Evolutionary conservation across 192 early-diverging fungal genomes (phyloP).

Genomic region (Paraglomus occultum): DNA sequence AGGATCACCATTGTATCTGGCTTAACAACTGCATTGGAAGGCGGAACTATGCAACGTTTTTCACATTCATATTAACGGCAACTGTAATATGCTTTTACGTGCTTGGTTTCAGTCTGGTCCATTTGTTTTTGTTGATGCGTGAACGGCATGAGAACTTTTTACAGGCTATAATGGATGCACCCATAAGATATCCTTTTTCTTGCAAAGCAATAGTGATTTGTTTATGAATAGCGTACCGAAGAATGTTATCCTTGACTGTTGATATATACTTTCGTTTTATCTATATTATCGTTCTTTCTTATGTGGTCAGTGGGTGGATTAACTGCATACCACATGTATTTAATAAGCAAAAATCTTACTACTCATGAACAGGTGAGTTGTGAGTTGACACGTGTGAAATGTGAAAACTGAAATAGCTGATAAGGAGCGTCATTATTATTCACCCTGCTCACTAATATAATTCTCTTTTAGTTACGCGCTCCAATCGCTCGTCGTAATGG

Average conservation of each 20-base stretch:
- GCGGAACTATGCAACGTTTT: constrained; percentile 80
- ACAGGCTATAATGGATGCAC: neutral
- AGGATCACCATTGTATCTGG: constrained; percentile 94
- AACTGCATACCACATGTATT: constrained; percentile 71
- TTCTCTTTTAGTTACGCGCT: constrained; percentile 37
- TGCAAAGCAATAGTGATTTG: neutral
- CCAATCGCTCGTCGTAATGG: constrained; percentile 35
- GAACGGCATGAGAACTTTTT: constrained; percentile 14
- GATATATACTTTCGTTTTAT: constrained; percentile 51
- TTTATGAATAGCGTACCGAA: constrained; percentile 16
- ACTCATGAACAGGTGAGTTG: constrained; percentile 81
- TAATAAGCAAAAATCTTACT: constrained; percentile 73
- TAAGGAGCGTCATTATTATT: neutral
- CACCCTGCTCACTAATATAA: neutral
- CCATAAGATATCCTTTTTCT: constrained; percentile 30
- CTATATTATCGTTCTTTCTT: constrained; percentile 62
- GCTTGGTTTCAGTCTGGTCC: constrained; percentile 56
- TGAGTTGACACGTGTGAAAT: constrained; percentile 16
- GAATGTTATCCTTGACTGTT: constrained; percentile 29
- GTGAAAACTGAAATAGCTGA: neutral
- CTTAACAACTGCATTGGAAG: constrained; percentile 90
- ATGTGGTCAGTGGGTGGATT: constrained; percentile 70
- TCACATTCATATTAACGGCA: constrained; percentile 66
- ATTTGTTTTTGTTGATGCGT: constrained; percentile 46
- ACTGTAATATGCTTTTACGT: constrained; percentile 63